Evolutionary conservation across 306 rosid species (phyloP), one percentile per base, ranked within the genome.

Genomic region (Oxytropis ochrocephala): DNA sequence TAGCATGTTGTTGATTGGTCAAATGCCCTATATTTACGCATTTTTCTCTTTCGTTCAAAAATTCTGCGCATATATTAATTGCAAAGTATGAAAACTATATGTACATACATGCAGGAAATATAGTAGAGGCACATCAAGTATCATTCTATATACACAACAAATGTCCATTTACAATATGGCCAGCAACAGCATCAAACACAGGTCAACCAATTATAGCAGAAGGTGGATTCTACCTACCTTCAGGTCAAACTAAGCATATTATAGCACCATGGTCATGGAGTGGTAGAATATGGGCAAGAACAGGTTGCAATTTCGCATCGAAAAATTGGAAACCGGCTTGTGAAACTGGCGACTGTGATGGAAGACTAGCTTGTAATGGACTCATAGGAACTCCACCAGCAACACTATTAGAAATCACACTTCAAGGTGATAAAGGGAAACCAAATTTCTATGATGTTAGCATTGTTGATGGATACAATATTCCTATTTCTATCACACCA

Each of bases 241-340:
- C 92, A 0, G 84, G 84, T 35, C 82, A 85, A 48, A 75, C 91
- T 0, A 70, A 61, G 38, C 64, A 63, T 5, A 38, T 94, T 1
- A 16, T 44, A 1, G 83, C 91, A 32, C 97, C 96, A 7, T 72
- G 86, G 82, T 56, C 88, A 53, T 94, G 99, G 97, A 85, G 6
- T n/a, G 99, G 97, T n/a, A 81, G 99, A 27, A 75, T 94, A 56
- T 94, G 97, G 99, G 97, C 83, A 0, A 74, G 99, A 79, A 94
- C 96, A 2, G 91, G 91, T 24, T 94, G 99, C 84, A 64, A 81
- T 13, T 91, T 91, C 69, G 66, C 17, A 5, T 21, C 85, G 0
- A 86, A 60, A 35, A 41, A 81, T 24, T 30, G 81, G 82, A 72
- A 60, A 30, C 79, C 84, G 2, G 85, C 85, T 1, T 94, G 99